Base-by-base conservation (phyloP, 1,139 yeast genomes). In the Nakaseomyces delphensis region DNA sequence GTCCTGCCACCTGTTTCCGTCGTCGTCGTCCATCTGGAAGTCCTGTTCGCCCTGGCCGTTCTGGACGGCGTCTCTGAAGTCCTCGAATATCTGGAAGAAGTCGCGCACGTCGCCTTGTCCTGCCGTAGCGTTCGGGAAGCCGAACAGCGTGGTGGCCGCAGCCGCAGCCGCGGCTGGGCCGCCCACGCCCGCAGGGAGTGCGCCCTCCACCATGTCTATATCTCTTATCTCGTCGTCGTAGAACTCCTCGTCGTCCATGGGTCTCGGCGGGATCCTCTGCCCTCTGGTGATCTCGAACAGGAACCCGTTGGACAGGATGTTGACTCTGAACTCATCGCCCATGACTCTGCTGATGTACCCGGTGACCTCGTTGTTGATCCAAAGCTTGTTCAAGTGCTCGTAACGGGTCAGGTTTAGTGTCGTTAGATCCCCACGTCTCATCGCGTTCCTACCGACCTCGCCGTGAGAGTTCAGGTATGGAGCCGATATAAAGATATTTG, bases 401-500 rank as follows among this genome's bases (percentile, higher is more conserved):
- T 76, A 80, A 42, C 91, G 67, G 30, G 63, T 66, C 20, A 64
- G 49, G 52, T 71, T 73, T 46, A 82, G 66, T 0, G 67, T 67
- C 0, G 85, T 83, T 25, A 66, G 53, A 44, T 72, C 77, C 21
- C 78, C 78, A 9, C 75, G 73, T 11, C 71, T 68, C 48, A 69
- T 65, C 6, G 76, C 67, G 19, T 71, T 71, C 8, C 69, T 65
- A 38, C 82, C 81, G 9, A 79, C 73, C 57, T 83, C 91, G 23
- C 93, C 93, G 57, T 81, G 86, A 4, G 69, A 66, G 40, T 84
- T 80, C 55, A 83, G 64, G 54, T 81, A 83, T 2, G 91, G 91
- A 0, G 84, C 83, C 13, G 73, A 69, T 19, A 74, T 62, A 27
- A 62, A 48, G 18, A 62, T 55, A 56, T 61, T 35, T 59, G 70